Conservation (phyloP, 2,329 filamentous ascomycete species). For the Thielaviopsis musarum region DNA sequence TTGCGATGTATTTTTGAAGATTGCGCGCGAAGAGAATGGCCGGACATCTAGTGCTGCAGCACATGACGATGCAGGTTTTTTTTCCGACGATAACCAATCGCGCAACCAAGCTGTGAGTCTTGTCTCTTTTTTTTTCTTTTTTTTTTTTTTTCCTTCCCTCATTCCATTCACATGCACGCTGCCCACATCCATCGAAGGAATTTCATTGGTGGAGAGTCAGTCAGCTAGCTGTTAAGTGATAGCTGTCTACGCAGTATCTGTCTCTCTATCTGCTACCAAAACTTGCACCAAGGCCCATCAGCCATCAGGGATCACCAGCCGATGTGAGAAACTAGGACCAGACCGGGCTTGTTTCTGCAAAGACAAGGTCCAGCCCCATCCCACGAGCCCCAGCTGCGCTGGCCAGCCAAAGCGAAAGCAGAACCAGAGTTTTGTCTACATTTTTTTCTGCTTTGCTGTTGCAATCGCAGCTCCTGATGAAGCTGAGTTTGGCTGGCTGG, state of each 20-base stretch:
- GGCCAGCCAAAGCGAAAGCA: background rate
- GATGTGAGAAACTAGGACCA: too few species aligned
- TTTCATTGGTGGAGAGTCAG: background rate
- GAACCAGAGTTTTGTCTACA: background rate
- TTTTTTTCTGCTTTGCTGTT: background rate
- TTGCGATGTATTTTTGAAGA: slow-evolving; percentile 41
- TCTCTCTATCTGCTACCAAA: background rate
- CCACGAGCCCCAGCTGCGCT: background rate
- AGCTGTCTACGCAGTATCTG: background rate
- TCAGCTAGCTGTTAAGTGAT: background rate
- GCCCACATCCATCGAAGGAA: background rate
- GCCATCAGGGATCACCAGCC: too few species aligned
- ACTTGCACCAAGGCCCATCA: too few species aligned
- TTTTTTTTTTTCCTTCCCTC: slow-evolving; percentile 11
- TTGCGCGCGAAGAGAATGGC: slow-evolving; percentile 35
- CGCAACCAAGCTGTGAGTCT: slow-evolving; percentile 24
- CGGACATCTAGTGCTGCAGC: slow-evolving; percentile 22
- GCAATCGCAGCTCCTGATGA: too few species aligned
- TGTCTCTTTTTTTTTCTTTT: slow-evolving; percentile 6
- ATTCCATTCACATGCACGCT: background rate
- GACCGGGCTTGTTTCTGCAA: slow-evolving; percentile 1
- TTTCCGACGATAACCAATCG: slow-evolving; percentile 8
- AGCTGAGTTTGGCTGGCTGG: too few species aligned
- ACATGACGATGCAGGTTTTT: slow-evolving; percentile 16
- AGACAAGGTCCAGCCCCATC: slow-evolving; percentile 3